phyloP scores from a whole-genome alignment of 2,329 filamentous ascomycete species.

The Beauveria bassiana region DNA sequence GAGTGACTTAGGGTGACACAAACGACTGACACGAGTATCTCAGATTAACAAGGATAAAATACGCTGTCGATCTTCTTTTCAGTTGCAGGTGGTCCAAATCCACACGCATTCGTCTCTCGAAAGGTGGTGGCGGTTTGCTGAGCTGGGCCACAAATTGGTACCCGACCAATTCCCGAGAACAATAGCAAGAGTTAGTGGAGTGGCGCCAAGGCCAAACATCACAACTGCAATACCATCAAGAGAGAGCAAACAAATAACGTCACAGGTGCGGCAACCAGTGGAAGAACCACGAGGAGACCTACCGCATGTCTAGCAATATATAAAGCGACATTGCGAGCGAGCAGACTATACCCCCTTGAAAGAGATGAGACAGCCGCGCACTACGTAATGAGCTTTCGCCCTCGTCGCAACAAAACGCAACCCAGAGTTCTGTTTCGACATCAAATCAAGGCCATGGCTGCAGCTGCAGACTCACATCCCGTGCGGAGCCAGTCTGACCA shows the following conservation, averaged over 20 bases:
- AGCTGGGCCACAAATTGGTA: conserved; percentile 13
- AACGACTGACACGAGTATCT: too few species aligned
- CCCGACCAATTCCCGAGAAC: conserved; percentile 18
- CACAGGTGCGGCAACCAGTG: background rate
- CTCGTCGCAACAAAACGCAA: conserved; percentile 4
- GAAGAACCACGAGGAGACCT: background rate
- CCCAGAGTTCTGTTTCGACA: conserved; percentile 8
- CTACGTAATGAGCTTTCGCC: conserved; percentile 11
- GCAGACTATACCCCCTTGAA: background rate
- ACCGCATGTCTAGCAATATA: background rate
- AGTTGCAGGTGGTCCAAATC: background rate
- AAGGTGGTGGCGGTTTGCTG: background rate
- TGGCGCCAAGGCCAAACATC: background rate
- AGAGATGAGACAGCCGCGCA: conserved; percentile 1
- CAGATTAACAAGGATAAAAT: too few species aligned
- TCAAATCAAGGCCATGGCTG: conserved; percentile 8
- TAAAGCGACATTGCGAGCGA: background rate
- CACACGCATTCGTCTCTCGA: too few species aligned
- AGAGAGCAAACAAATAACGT: background rate
- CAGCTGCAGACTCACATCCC: conserved; percentile 2
- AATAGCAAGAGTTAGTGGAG: conserved; percentile 14
- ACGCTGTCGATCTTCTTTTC: background rate
- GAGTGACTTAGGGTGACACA: too few species aligned
- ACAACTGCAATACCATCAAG: background rate
- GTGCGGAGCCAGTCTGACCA: background rate